These are phyloP conservation scores for Phialophora macrospora DNA, from an alignment of 2,329 filamentous ascomycete genomes.

Conservation along the genomic window DNA sequence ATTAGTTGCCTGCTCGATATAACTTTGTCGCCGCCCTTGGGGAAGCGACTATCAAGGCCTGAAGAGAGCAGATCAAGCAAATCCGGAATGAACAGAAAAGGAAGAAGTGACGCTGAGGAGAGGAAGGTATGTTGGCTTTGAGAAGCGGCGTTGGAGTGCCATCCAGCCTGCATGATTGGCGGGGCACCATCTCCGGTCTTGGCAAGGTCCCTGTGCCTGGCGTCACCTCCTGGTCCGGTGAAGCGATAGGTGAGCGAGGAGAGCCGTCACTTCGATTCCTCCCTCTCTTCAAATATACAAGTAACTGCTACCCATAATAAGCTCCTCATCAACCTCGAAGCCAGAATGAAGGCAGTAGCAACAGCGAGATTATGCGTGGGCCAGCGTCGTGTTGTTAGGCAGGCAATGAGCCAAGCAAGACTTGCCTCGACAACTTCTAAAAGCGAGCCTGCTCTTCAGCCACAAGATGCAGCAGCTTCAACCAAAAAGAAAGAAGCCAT, in stretches of 20 bases:
- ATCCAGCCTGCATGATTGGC: not conserved
- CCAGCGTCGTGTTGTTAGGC: not conserved
- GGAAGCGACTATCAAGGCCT: not conserved
- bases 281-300: not conserved
- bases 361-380: not conserved
- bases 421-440: slow-evolving; percentile 12
- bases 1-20: slow-evolving; percentile 28
- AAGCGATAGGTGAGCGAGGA: too few species aligned
- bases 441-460: slow-evolving; percentile 2
- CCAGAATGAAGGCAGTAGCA: not conserved
- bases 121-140: not conserved
- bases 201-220: not conserved
- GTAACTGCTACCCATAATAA: not conserved
- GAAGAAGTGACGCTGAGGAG: not conserved
- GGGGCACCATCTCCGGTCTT: not conserved
- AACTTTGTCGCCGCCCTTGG: not conserved
- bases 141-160: not conserved
- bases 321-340: not conserved
- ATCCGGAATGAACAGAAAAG: not conserved
- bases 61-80: not conserved
- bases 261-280: not conserved
- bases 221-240: not conserved
- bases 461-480: slow-evolving; percentile 5
- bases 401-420: not conserved
- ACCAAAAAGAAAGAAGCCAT: slow-evolving; percentile 25